Base-by-base conservation (phyloP, 345 rosid species). In the Lumnitzera littorea region DNA sequence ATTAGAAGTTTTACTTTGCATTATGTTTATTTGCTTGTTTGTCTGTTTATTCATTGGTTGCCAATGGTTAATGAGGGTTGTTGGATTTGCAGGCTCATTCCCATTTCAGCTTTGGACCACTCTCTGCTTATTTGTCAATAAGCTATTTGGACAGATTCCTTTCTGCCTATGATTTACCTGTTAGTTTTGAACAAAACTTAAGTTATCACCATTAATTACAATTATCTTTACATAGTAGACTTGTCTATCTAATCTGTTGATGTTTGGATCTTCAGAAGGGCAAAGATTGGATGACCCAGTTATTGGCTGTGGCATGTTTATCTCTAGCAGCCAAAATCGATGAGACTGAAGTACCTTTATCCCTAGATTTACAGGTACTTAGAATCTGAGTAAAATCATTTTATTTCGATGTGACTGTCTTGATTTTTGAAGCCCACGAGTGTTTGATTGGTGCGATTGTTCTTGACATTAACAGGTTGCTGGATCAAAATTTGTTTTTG, bases 321-420 rank as follows among this genome's bases (percentile, higher is more conserved):
- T 87, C 95, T 47, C 62, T 87, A 59, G 91, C 91, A 9, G 89
- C 87, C 56, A 87, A 87, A 75, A 74, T 84, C 84, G 91, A 87
- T 60, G 95, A 87, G 77, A 76, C 82, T 36, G 73, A 82, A 61
- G 87, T 79, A 60, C 95, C 89, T 20, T 53, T 81, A 1, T 65
- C 75, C 55, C 64, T 87, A 31, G 88, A 87, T 81, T 76, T 87
- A 53, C 89, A 87, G 88, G 95, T 87, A 50, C 9, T 7, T 12
- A 15, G 12, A 27, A 53, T 23, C 13, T 31, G 43, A 36, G 43
- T 36, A 5, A 36, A 24, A 15, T 46, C 46, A 46, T 48, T 59
- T 24, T 25, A 15, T 36, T 61, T 50, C 64, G 48, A 52, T 46
- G 48, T 1, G 9, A 41, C 54, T 15, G 11, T 7, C 43, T 36